Evolutionary conservation across 1,284 basidiomycete genomes (phyloP), one percentile per base, ranked within the genome.

Genomic region (Moesziomyces sp.): DNA sequence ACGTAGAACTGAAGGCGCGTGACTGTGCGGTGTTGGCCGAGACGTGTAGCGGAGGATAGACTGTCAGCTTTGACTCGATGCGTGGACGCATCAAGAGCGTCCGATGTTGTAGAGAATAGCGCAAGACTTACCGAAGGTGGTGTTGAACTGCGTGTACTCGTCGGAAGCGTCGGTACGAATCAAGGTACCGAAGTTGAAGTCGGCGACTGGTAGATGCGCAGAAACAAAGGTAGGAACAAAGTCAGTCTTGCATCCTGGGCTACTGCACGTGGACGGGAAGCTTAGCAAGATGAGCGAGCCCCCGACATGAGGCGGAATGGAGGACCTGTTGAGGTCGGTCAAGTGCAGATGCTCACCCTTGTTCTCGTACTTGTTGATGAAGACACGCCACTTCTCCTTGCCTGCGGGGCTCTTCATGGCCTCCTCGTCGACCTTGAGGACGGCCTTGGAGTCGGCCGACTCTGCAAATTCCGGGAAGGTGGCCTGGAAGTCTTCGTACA

Each of bases 161-260:
- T 90, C 88, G 51, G 87, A 87, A 40, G 91, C 88, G 83, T 97
- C 90, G 56, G 89, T 91, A 52, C 97, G 90, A 77, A 99, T 91
- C 76, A 99, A 87, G 3, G 93, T 97, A 34, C 97, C 97, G 86
- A 98, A 97, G 88, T 98, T 99, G 87, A 92, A 94, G 80, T 99
- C 95, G 82, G 93, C 91, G 58, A 97, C 77, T 77, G 58, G 14
- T 23, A 9, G 10, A 13, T 8, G 38, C 9, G 34, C 19, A 40
- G 21, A 46, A 28, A 9, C n/a, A 24, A 7, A 18, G 21, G 26
- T 14, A 13, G 34, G 13, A 42, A 21, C 13, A 47, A 40, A 23
- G 21, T 26, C 10, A 21, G 24, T 18, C 24, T 35, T 16, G 3
- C 3, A 4, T 16, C 35, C 18, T 40, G 16, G 14, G 38, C 18